phyloP scores from a whole-genome alignment of 2,329 filamentous ascomycete species.

The Pyrenochaeta sp. region DNA sequence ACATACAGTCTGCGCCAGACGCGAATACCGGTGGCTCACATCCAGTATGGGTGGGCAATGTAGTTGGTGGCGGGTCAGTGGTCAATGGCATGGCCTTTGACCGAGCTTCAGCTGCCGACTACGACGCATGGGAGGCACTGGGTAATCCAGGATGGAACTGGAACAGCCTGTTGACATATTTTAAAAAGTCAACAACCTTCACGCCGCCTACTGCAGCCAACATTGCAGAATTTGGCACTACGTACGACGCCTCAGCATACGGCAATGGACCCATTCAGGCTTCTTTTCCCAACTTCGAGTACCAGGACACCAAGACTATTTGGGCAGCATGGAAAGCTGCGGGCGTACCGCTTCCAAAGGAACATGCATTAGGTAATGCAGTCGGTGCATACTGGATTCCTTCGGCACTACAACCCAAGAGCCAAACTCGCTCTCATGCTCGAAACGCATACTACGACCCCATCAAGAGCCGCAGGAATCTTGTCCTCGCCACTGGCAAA shows the following conservation, averaged over 20 bases:
- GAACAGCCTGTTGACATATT: conserved; percentile 37
- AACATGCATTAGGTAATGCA: conserved; percentile 36
- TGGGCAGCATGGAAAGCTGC: conserved; percentile 28
- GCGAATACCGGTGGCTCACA: conserved; percentile 19
- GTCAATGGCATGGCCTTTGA: conserved; percentile 52
- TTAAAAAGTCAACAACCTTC: conserved; percentile 40
- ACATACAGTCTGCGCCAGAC: conserved; percentile 32
- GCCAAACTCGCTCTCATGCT: conserved; percentile 45
- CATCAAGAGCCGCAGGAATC: conserved; percentile 28
- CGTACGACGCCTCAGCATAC: conserved; percentile 34
- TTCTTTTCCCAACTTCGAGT: conserved; percentile 37
- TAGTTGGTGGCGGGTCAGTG: conserved; percentile 47
- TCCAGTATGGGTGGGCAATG: conserved; percentile 29
- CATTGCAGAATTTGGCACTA: conserved; percentile 27
- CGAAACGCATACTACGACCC: conserved; percentile 36
- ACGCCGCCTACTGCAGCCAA: conserved; percentile 20
- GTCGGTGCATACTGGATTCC: conserved; percentile 42
- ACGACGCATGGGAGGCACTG: conserved; percentile 64
- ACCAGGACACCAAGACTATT: conserved; percentile 24
- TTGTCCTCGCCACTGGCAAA: conserved; percentile 28
- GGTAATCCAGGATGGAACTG: conserved; percentile 60
- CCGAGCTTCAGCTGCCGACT: conserved; percentile 45
- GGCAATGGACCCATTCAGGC: conserved; percentile 33
- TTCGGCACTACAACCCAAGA: conserved; percentile 27
- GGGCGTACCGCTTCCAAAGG: conserved; percentile 26